Base-by-base conservation (phyloP, 1,284 basidiomycete genomes). In the Ganoderma leucocontextum region DNA sequence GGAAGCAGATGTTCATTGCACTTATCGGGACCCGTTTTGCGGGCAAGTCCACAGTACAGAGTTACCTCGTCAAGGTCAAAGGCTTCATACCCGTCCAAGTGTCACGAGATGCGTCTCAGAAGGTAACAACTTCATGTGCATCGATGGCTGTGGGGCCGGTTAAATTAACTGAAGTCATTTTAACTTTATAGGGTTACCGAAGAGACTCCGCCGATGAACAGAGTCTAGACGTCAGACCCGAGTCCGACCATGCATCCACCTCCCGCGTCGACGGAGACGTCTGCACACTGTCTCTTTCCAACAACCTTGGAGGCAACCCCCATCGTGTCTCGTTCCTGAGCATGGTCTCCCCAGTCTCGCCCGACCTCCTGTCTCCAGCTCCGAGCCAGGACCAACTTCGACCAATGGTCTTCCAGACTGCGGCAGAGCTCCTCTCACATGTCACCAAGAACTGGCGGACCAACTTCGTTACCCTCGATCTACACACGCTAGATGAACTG, bases 361-460 rank as follows among this genome's bases (percentile, higher is more conserved):
- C 76, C 38, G 71, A 58, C 25, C 60, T 74, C 2, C 67, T 73
- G 7, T 73, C 73, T 19, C 70, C 72, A 12, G 66, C 63, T 4
- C 70, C 68, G 1, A 55, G 41, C 22, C 63, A 67, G 36, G 49
- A 58, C 17, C 52, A 61, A n/a, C 19, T 22, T 6, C 60, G 70
- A 38, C 69, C 72, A 2, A 60, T 76, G 41, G 61, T 69, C 64
- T 96, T 95, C 76, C 47, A 82, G 4, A 85, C 85, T n/a, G 78
- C 88, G 0, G 77, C 80, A 25, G 81, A 85, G 4, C 81, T 98
- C 66, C 85, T 99, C 44, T 86, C 91, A 72, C 86, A 93, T 78
- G 89, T 91, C 10, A 99, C 98, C 4, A 86, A 85, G 69, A 86
- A 94, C 73, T 99, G 97, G 98, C 86, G 85, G 53, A 78, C 84